Evolutionary conservation across 2,329 filamentous ascomycete genomes (phyloP).

Genomic region (Pyricularia grisea): DNA sequence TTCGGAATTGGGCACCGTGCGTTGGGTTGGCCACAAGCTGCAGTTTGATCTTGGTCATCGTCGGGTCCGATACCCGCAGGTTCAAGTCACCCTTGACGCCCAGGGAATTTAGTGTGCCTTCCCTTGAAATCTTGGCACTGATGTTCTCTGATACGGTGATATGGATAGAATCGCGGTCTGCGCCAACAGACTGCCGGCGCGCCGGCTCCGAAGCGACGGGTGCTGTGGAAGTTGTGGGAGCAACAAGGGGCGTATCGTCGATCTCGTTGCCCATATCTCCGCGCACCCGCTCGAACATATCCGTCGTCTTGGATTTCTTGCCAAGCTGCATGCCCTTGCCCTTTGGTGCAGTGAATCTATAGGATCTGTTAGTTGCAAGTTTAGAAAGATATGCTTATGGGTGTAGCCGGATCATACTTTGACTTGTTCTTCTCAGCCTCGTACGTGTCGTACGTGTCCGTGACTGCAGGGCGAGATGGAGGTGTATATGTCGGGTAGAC

Average conservation of each 20-base stretch:
- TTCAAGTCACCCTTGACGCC: constrained; percentile 88
- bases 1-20: constrained; percentile 83
- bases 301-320: constrained; percentile 96
- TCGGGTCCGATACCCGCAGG: constrained; percentile 79
- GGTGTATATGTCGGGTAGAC: constrained; percentile 78
- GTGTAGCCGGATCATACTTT: constrained; percentile 49
- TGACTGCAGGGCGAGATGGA: constrained; percentile 60
- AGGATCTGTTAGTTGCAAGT: constrained; percentile 5
- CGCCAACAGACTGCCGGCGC: constrained; percentile 50
- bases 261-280: constrained; percentile 82
- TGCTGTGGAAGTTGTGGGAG: constrained; percentile 38
- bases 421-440: constrained; percentile 96
- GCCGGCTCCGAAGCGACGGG: constrained; percentile 41
- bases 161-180: constrained; percentile 78
- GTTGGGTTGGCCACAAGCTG: constrained; percentile 66
- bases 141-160: constrained; percentile 86
- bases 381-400: background rate
- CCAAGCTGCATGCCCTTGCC: constrained; percentile 98
- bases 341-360: constrained; percentile 56
- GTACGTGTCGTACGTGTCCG: constrained; percentile 86
- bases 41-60: constrained; percentile 86
- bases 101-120: constrained; percentile 78
- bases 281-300: constrained; percentile 93
- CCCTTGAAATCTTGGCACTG: constrained; percentile 76
- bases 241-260: constrained; percentile 67